phyloP scores from a whole-genome alignment of 148 eudicot genomes.

The Dysphania ambrosioides region DNA sequence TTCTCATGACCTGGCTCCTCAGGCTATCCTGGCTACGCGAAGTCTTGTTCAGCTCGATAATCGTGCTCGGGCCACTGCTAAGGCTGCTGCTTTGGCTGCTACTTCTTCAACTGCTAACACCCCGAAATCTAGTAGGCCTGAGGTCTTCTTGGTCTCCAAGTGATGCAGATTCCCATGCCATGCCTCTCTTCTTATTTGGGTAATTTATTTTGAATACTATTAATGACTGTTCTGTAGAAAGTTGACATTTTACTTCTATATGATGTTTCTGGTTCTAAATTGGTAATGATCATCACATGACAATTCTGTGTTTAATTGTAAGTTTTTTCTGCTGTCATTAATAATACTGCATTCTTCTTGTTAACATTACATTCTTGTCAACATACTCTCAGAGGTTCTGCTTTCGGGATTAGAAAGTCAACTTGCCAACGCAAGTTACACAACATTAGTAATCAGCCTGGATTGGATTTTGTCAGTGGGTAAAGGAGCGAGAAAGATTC shows the following conservation, averaged over 20 bases:
- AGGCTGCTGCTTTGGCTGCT: constrained; percentile 30
- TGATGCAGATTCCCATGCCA: constrained; percentile 29
- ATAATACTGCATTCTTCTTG: too few relatives aligned
- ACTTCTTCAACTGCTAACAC: constrained; percentile 60
- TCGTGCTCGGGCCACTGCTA: constrained; percentile 51
- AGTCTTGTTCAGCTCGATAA: constrained; percentile 74
- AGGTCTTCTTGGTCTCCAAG: constrained; percentile 77
- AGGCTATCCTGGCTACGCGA: constrained; percentile 76
- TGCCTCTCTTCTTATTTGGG: neutral
- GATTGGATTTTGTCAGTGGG: neutral
- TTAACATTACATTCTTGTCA: neutral
- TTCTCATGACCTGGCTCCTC: constrained; percentile 79
- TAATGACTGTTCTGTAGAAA: neutral
- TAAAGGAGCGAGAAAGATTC: neutral
- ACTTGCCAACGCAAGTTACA: neutral
- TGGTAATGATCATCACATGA: neutral
- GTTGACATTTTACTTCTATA: neutral
- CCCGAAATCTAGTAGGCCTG: constrained; percentile 79
- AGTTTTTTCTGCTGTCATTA: neutral
- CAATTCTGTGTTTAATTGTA: neutral
- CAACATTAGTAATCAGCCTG: neutral
- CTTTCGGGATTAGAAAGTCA: neutral
- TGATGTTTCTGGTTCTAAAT: neutral
- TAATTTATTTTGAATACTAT: neutral
- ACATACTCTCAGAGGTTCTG: neutral